Percentiles rank a stretch among this genome's conserved stretches.
phyloP scores from a whole-genome alignment of 352 stramenopile species.

The Phytopythium aichiense region DNA sequence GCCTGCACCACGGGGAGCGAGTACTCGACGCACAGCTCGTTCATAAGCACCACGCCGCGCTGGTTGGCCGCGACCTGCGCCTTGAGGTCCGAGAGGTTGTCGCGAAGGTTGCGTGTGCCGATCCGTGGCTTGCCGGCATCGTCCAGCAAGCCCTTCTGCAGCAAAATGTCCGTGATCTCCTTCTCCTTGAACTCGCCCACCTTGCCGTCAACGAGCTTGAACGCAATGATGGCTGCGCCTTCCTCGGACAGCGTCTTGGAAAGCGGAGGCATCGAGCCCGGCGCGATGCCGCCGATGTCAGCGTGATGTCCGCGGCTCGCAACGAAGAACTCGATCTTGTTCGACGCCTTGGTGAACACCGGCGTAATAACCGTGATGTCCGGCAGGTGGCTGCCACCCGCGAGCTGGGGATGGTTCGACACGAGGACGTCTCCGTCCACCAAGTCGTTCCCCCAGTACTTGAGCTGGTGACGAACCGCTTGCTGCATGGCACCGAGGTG shows the following conservation, averaged over 20 bases:
- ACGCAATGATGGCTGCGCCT: slow-evolving; percentile 98
- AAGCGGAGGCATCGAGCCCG: slow-evolving; percentile 93
- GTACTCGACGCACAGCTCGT: slow-evolving; percentile 95
- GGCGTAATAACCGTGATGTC: slow-evolving; percentile 99
- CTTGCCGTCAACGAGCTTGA: slow-evolving; percentile 96
- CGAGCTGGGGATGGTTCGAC: slow-evolving; percentile 98
- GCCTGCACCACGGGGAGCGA: slow-evolving; percentile 92
- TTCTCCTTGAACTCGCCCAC: slow-evolving; percentile 95
- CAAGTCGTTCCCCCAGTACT: slow-evolving; percentile 90
- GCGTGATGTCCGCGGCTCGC: slow-evolving; percentile 97
- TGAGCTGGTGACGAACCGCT: slow-evolving; percentile 94
- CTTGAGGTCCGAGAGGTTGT: slow-evolving; percentile 97
- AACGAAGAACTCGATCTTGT: slow-evolving; percentile 97
- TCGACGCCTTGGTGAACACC: slow-evolving; percentile 91
- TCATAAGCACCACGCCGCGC: slow-evolving; percentile 93
- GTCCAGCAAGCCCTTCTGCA: slow-evolving; percentile 84
- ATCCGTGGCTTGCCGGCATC: slow-evolving; percentile 80
- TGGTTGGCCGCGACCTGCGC: slow-evolving; percentile 98
- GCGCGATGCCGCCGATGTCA: slow-evolving; percentile 97
- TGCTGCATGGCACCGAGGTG: slow-evolving; percentile 99
- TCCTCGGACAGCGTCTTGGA: slow-evolving; percentile 96
- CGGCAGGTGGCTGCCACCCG: slow-evolving; percentile 95
- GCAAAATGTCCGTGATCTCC: slow-evolving; percentile 95
- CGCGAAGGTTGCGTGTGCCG: slow-evolving; percentile 95
- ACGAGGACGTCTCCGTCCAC: slow-evolving; percentile 97